phyloP scores from a whole-genome alignment of 306 rosid species.

The Vigna reflexopilosa region DNA sequence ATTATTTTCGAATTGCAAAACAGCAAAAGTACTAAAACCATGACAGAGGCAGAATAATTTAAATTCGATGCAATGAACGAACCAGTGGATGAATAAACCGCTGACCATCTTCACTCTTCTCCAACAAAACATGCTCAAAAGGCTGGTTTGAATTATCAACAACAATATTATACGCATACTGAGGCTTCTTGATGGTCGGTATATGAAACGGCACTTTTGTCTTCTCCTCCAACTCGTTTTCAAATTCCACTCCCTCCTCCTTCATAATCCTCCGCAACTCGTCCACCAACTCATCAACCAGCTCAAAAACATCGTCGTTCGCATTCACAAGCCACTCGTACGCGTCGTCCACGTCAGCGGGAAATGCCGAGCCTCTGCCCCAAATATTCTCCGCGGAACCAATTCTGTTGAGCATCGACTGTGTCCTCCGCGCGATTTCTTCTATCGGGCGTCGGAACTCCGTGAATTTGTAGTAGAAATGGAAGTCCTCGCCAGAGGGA shows the following conservation, averaged over 20 bases:
- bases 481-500: conserved; percentile 71
- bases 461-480: conserved; percentile 66
- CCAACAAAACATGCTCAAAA: conserved; percentile 86
- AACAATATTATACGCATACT: conserved; percentile 67
- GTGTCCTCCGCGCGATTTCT: conserved; percentile 57
- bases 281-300: conserved; percentile 63
- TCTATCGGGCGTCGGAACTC: conserved; percentile 67
- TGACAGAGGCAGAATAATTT: neutral
- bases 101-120: conserved; percentile 78
- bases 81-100: conserved; percentile 89
- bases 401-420: conserved; percentile 64
- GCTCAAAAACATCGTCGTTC: conserved; percentile 77
- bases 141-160: conserved; percentile 76
- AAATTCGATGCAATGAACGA: conserved; percentile 42
- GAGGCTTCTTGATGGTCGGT: conserved; percentile 75
- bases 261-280: conserved; percentile 61
- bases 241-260: conserved; percentile 56
- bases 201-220: conserved; percentile 85
- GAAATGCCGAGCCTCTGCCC: conserved; percentile 67
- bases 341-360: conserved; percentile 74
- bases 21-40: neutral
- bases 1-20: neutral
- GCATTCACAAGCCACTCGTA: conserved; percentile 83
- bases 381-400: conserved; percentile 60
- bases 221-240: conserved; percentile 58